phyloP scores from a whole-genome alignment of 164 flowering plant species.

The Chloranthus sessilifolius region DNA sequence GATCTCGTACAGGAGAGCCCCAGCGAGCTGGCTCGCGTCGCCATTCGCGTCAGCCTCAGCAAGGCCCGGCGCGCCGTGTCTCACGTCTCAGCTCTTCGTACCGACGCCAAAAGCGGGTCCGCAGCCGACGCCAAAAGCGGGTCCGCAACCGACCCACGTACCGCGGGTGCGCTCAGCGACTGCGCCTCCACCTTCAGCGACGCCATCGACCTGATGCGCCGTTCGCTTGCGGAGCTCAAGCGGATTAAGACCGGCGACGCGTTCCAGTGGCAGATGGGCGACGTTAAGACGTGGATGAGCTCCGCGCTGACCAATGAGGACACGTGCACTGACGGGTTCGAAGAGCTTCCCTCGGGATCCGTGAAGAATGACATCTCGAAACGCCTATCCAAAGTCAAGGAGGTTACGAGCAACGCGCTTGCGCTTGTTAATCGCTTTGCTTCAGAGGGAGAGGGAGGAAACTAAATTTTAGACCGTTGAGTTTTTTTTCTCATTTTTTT shows the following conservation, averaged over 20 bases:
- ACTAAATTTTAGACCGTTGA: not conserved
- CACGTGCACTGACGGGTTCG: conserved; percentile 82
- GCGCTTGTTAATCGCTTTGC: conserved; percentile 66
- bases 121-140: conserved; percentile 29
- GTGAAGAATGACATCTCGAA: conserved; percentile 40
- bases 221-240: conserved; percentile 60
- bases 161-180: conserved; percentile 60
- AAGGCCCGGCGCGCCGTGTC: not conserved
- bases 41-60: conserved; percentile 51
- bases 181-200: conserved; percentile 57
- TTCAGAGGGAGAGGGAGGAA: conserved; percentile 1
- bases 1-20: conserved; percentile 40
- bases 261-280: conserved; percentile 61
- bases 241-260: conserved; percentile 24
- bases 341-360: conserved; percentile 36
- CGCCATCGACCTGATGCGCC: conserved; percentile 60
- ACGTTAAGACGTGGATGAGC: conserved; percentile 99
- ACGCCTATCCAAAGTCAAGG: conserved; percentile 28
- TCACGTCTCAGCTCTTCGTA: conserved; percentile 19
- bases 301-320: conserved; percentile 86
- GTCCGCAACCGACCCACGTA: conserved; percentile 33
- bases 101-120: conserved; percentile 34
- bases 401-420: conserved; percentile 82
- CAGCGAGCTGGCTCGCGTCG: conserved; percentile 46
- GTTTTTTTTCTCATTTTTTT: too few species aligned